These are phyloP conservation scores for Sparassis latifolia DNA, from an alignment of 1,284 basidiomycete genomes.

Conservation along the genomic window DNA sequence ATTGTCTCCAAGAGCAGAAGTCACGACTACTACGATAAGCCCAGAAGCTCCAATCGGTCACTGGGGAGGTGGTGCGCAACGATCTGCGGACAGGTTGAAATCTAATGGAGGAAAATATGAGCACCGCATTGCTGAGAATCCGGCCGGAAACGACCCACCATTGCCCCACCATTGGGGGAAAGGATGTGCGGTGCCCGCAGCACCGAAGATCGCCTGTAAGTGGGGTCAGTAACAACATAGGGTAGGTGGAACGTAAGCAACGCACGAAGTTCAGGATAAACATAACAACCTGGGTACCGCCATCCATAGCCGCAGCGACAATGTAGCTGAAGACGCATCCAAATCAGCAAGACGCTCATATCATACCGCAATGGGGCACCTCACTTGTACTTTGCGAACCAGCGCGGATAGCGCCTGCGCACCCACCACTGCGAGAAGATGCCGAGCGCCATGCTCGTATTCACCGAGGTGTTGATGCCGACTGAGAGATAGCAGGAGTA, in stretches of 20 bases:
- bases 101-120: conserved; percentile 8
- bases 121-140: neutral
- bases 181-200: conserved; percentile 17
- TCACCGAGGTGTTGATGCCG: conserved; percentile 48
- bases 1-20: no score
- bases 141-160: conserved; percentile 9
- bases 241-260: neutral
- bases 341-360: neutral
- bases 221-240: neutral
- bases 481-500: conserved; percentile 16
- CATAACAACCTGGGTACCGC: conserved; percentile 25
- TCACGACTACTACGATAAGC: neutral
- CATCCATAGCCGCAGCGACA: conserved; percentile 24
- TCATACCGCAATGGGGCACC: conserved; percentile 12
- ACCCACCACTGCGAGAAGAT: conserved; percentile 49
- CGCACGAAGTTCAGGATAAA: conserved; percentile 25
- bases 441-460: conserved; percentile 41
- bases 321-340: conserved; percentile 18
- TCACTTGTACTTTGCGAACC: conserved; percentile 59
- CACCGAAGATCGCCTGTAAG: conserved; percentile 18
- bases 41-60: neutral
- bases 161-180: conserved; percentile 26
- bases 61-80: conserved; percentile 15
- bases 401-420: conserved; percentile 35
- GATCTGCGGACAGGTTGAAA: conserved; percentile 23